A percentile compares a stretch with the other conserved stretches of the same genome.
These are phyloP conservation scores for Calonectria pteridis DNA, from an alignment of 2,329 filamentous ascomycete genomes.

Conservation along the genomic window DNA sequence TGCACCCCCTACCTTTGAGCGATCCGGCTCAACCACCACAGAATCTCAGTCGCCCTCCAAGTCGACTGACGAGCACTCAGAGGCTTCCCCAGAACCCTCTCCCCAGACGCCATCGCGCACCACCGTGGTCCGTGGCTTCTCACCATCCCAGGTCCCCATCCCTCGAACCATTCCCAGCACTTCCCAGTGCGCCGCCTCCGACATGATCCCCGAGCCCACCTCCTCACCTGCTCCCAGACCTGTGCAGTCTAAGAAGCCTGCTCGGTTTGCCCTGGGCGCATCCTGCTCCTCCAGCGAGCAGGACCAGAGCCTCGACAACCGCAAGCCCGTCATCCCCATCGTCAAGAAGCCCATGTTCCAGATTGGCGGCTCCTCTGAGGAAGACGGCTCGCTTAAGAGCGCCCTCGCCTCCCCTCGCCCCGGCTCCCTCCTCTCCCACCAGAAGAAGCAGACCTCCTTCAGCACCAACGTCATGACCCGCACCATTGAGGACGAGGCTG, in stretches of 20 bases:
- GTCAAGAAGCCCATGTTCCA: conserved; percentile 61
- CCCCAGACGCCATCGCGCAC: conserved; percentile 47
- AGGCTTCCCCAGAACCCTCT: conserved; percentile 45
- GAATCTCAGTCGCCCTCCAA: conserved; percentile 66
- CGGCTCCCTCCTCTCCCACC: conserved; percentile 55
- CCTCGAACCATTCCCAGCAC: conserved; percentile 62
- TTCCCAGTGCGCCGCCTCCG: conserved; percentile 61
- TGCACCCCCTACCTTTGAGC: conserved; percentile 51
- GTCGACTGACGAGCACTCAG: conserved; percentile 63
- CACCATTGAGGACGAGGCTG: conserved; percentile 69
- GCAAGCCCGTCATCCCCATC: conserved; percentile 47
- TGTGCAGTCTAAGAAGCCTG: conserved; percentile 74
- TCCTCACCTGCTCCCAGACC: conserved; percentile 72
- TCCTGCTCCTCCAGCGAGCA: conserved; percentile 81
- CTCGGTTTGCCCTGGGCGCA: conserved; percentile 79
- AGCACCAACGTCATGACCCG: conserved; percentile 79
- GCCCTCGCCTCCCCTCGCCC: conserved; percentile 60
- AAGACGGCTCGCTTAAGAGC: conserved; percentile 79
- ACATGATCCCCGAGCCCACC: conserved; percentile 72
- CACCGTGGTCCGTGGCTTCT: conserved; percentile 85
- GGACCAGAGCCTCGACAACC: conserved; percentile 62
- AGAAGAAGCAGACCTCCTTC: conserved; percentile 86
- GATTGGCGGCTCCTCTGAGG: conserved; percentile 75
- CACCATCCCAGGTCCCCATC: conserved; percentile 75
- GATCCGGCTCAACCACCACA: conserved; percentile 59